Conservation (phyloP, 2,329 filamentous ascomycete genomes). For the Talaromyces sp. region DNA sequence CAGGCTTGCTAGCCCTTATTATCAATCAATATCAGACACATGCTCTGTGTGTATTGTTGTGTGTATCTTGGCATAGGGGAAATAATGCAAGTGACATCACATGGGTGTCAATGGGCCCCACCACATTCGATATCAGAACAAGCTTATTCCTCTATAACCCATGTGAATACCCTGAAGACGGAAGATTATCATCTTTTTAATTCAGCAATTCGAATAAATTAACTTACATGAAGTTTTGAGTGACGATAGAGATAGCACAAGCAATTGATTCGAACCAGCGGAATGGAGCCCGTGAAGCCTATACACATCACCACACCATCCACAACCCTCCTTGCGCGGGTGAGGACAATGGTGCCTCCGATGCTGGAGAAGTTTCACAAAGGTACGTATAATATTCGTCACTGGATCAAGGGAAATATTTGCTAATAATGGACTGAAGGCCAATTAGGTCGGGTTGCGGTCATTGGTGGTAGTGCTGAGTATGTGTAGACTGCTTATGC, state of each 20-base stretch:
- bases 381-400: slow-evolving; percentile 53
- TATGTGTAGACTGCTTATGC: slow-evolving; percentile 25
- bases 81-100: slow-evolving; percentile 14
- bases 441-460: slow-evolving; percentile 84
- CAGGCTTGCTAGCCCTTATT: not conserved
- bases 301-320: slow-evolving; percentile 61
- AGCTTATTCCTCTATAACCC: not conserved
- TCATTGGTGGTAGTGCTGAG: slow-evolving; percentile 92
- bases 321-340: slow-evolving; percentile 72
- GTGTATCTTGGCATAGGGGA: too few species aligned
- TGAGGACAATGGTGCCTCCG: slow-evolving; percentile 86
- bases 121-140: slow-evolving; percentile 1
- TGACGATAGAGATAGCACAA: not conserved
- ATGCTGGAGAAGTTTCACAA: slow-evolving; percentile 97
- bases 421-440: slow-evolving; percentile 50
- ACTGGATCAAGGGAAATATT: not conserved
- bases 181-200: not conserved
- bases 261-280: not conserved
- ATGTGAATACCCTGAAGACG: not conserved
- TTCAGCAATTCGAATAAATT: not conserved
- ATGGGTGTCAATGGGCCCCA: slow-evolving; percentile 8
- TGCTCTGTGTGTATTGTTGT: too few species aligned
- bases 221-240: too few species aligned
- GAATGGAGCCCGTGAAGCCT: slow-evolving; percentile 27
- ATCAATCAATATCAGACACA: too few species aligned